Conservation (phyloP, 495 filamentous ascomycete species). For the Penicillium cinerascens region DNA sequence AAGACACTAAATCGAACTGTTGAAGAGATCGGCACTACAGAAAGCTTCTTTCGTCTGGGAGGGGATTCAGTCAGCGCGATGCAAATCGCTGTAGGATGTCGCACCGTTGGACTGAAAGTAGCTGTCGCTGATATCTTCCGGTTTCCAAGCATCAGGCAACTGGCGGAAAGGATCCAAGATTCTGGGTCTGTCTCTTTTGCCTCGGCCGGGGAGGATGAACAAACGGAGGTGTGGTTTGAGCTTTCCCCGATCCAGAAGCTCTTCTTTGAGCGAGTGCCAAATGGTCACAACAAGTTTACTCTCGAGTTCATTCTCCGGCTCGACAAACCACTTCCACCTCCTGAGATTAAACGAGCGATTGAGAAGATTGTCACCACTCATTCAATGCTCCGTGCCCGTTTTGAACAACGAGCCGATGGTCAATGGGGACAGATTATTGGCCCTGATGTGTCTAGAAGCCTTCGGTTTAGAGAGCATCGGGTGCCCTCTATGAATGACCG, state of each 20-base stretch:
- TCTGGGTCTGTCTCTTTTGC: neutral
- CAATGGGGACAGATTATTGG: neutral
- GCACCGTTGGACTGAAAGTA: neutral
- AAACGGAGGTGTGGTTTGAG: conserved; percentile 19
- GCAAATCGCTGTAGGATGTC: conserved; percentile 9
- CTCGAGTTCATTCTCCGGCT: neutral
- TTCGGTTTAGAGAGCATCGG: neutral
- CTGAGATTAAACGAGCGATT: neutral
- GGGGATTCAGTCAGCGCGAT: conserved; percentile 24
- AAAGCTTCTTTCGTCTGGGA: conserved; percentile 17
- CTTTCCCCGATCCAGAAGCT: conserved; percentile 59
- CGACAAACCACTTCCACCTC: neutral
- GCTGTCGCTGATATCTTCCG: conserved; percentile 11
- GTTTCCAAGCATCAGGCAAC: conserved; percentile 11
- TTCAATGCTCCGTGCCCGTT: neutral
- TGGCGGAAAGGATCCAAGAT: conserved; percentile 10
- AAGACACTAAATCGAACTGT: conserved; percentile 8
- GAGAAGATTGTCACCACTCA: neutral
- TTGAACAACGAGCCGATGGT: neutral
- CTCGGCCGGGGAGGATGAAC: neutral
- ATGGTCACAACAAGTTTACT: conserved; percentile 1
- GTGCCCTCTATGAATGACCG: neutral
- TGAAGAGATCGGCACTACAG: conserved; percentile 31
- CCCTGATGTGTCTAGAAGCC: neutral
- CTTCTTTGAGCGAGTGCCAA: neutral